Evolutionary conservation across 2,329 filamentous ascomycete species (phyloP), one percentile per base, ranked within the genome.

Genomic region (Colletotrichum sp.): DNA sequence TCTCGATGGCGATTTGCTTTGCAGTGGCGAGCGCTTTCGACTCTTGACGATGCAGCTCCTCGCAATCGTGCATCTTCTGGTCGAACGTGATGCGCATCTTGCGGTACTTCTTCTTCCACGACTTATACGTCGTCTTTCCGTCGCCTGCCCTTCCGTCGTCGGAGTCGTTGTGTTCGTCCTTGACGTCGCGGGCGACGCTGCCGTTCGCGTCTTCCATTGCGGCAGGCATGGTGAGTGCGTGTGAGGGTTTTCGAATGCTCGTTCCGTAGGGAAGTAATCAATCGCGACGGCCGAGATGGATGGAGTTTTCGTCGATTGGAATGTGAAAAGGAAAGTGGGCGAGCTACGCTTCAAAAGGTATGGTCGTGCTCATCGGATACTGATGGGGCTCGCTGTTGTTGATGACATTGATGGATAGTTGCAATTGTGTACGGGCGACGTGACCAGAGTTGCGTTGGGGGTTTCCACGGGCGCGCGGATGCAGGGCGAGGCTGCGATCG

Each of bases 71-170:
- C 91, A 96, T 95, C 81, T 92, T 92, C 66, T 92, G 89, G 79
- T 97, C 94, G 81, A 97, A 97, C 32, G 89, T 88, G 82, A 94
- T 89, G 85, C 94, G 93, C 92, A 97, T 95, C 89, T 97, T 97
- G 80, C 94, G 94, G 84, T 97, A 99, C 88, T 99, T 99, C 87
- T 98, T 98, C 90, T 95, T 95, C 89, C 90, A 94, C 59, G 92
- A 94, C 81, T 91, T 93, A 84, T 93, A 92, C 5, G 87, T 90
- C 80, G 85, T 87, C 84, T 86, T 89, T 71, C 83, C 81, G 79
- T 89, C 87, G 73, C 79, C 81, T 81, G 82, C 83, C 38, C 80
- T 80, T 26, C 79, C 77, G 69, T 84, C 83, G 10, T 81, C 82
- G 52, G 80, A 80, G 32, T 82, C 79, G 61, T 81, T 79, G 59